phyloP scores from a whole-genome alignment of 768 basidiomycete genomes.

The Baorangia bicolor region DNA sequence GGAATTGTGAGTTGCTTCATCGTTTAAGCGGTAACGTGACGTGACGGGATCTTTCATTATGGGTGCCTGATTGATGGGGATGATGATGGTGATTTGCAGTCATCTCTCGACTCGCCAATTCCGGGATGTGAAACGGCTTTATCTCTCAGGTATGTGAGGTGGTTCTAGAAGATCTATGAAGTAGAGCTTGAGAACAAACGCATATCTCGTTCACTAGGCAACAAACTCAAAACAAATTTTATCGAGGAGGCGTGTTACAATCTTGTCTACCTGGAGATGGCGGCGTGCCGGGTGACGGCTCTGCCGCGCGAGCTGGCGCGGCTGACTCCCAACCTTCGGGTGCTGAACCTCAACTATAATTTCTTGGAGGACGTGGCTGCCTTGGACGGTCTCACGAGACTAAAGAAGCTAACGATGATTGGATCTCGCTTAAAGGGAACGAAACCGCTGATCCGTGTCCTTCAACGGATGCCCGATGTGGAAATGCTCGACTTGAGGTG shows the following conservation, averaged over 20 bases:
- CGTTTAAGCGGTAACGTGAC: slow-evolving; percentile 25
- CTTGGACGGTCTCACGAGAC: slow-evolving; percentile 68
- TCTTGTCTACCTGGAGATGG: slow-evolving; percentile 88
- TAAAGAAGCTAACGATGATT: slow-evolving; percentile 85
- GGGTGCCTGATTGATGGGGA: slow-evolving; percentile 36
- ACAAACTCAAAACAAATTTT: slow-evolving; percentile 61
- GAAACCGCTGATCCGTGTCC: slow-evolving; percentile 67
- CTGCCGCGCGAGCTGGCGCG: slow-evolving; percentile 68
- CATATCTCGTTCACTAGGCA: slow-evolving; percentile 51
- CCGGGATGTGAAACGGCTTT: slow-evolving; percentile 90
- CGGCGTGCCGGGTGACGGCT: slow-evolving; percentile 74
- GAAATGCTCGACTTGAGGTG: slow-evolving; percentile 93
- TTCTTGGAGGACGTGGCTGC: slow-evolving; percentile 75
- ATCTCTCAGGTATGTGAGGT: slow-evolving; percentile 78
- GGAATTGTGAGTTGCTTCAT: slow-evolving; percentile 59
- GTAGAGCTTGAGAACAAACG: slow-evolving; percentile 20
- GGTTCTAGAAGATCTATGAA: slow-evolving; percentile 14
- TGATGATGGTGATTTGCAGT: slow-evolving; percentile 38
- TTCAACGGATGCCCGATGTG: slow-evolving; percentile 71
- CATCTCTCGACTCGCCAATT: slow-evolving; percentile 59
- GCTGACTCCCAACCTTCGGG: slow-evolving; percentile 81
- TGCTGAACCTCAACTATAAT: slow-evolving; percentile 96
- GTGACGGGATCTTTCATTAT: slow-evolving; percentile 40
- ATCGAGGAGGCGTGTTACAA: slow-evolving; percentile 80
- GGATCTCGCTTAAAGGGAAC: slow-evolving; percentile 79